Evolutionary conservation across 805 yeast species (phyloP).

Genomic region (Candida succiphila): DNA sequence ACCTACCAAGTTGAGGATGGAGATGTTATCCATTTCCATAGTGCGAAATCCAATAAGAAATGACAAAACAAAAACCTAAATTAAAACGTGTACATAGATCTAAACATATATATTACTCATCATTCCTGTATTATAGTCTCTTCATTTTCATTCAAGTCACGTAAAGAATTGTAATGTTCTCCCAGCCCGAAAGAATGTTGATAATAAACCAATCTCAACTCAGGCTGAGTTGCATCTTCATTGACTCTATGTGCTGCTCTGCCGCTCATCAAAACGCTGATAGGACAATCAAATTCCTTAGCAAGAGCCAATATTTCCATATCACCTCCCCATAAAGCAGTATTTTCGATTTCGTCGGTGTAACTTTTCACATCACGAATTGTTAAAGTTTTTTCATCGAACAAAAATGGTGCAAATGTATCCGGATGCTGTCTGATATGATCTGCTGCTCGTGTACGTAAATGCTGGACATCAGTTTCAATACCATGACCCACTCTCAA

Average conservation of each 20-base stretch:
- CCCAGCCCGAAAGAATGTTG: slow-evolving; percentile 84
- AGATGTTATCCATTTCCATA: slow-evolving; percentile 84
- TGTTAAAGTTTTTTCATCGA: slow-evolving; percentile 66
- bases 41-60: slow-evolving; percentile 44
- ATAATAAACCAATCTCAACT: slow-evolving; percentile 67
- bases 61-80: not conserved
- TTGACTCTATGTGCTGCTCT: slow-evolving; percentile 56
- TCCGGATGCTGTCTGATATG: slow-evolving; percentile 58
- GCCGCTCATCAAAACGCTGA: slow-evolving; percentile 73
- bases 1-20: slow-evolving; percentile 94
- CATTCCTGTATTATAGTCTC: not conserved
- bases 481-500: slow-evolving; percentile 40
- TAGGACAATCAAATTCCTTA: slow-evolving; percentile 58
- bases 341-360: slow-evolving; percentile 53
- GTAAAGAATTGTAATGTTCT: slow-evolving; percentile 84
- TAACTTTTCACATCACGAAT: slow-evolving; percentile 60
- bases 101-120: not conserved
- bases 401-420: slow-evolving; percentile 71
- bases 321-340: slow-evolving; percentile 96
- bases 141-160: slow-evolving; percentile 19
- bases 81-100: not conserved
- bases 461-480: slow-evolving; percentile 31
- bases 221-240: slow-evolving; percentile 43
- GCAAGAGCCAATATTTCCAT: slow-evolving; percentile 81
- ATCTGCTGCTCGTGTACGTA: slow-evolving; percentile 56